Conservation (phyloP, 768 basidiomycete genomes). For the Collybiopsis confluens region DNA sequence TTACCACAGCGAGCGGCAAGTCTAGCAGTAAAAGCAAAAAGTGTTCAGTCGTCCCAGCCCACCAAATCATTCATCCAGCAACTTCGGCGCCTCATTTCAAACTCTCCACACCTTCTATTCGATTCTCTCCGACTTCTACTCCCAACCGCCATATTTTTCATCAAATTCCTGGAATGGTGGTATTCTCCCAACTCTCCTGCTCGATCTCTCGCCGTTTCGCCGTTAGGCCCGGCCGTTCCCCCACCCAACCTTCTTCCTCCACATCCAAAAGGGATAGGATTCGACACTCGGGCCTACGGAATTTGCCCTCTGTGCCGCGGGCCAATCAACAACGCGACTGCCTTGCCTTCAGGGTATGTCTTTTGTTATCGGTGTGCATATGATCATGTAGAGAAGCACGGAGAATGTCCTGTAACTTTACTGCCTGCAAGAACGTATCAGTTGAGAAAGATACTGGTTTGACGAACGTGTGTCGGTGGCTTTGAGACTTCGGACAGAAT, state of each 20-base stretch:
- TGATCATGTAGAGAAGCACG: constrained; percentile 72
- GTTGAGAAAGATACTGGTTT: constrained; percentile 82
- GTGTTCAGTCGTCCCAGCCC: constrained; percentile 21
- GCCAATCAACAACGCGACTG: constrained; percentile 79
- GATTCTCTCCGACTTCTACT: constrained; percentile 78
- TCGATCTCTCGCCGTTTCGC: constrained; percentile 59
- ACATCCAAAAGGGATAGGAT: constrained; percentile 65
- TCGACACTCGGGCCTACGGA: constrained; percentile 69
- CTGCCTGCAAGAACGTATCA: constrained; percentile 74
- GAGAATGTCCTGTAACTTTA: constrained; percentile 85
- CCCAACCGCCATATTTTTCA: constrained; percentile 87
- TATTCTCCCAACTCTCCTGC: constrained; percentile 91
- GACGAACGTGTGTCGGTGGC: constrained; percentile 49
- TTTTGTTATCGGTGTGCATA: constrained; percentile 92
- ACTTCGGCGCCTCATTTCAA: constrained; percentile 42
- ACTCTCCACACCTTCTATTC: constrained; percentile 60
- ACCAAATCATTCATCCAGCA: constrained; percentile 34
- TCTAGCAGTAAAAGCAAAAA: constrained; percentile 23
- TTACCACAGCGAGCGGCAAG: constrained; percentile 37
- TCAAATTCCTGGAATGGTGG: constrained; percentile 99
- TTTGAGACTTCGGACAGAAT: no score
- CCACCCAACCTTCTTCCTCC: constrained; percentile 75
- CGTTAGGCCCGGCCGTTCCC: constrained; percentile 65
- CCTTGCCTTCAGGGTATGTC: constrained; percentile 89
- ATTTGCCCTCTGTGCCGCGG: constrained; percentile 78